These are phyloP conservation scores for Seminavis robusta DNA, from an alignment of 108 stramenopile species.

Conservation along the genomic window DNA sequence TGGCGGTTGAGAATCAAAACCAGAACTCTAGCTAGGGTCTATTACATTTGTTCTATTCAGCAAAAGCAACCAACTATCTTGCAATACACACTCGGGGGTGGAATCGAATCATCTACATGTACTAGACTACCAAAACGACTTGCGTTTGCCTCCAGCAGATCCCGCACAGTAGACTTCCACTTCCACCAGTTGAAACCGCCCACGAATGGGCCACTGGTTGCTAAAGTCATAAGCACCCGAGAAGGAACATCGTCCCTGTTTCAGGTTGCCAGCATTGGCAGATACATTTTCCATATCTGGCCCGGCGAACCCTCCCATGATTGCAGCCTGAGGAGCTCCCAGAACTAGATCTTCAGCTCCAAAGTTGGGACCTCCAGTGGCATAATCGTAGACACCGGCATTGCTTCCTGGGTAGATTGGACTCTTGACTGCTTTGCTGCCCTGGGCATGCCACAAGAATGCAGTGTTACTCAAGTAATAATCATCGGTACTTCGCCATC, in stretches of 20 bases:
- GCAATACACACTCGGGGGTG: too few relatives aligned
- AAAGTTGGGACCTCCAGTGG: conserved; percentile 74
- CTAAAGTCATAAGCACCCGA: conserved; percentile 52
- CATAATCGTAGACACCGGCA: conserved; percentile 79
- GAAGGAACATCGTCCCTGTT: conserved; percentile 42
- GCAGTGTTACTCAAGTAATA: conserved; percentile 62
- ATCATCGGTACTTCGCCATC: conserved; percentile 77
- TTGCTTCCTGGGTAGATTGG: conserved; percentile 57
- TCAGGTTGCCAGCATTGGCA: conserved; percentile 53
- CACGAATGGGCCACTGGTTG: conserved; percentile 63
- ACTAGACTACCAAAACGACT: too few relatives aligned
- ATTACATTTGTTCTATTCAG: too few relatives aligned
- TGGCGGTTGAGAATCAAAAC: too few relatives aligned
- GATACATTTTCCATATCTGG: conserved; percentile 66
- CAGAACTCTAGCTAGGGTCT: too few relatives aligned
- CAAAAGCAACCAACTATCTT: too few relatives aligned
- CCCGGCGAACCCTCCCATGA: conserved; percentile 84
- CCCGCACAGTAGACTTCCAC: conserved; percentile 82
- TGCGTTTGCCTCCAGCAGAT: too few relatives aligned
- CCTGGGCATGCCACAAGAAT: conserved; percentile 63
- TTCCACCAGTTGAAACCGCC: conserved; percentile 48
- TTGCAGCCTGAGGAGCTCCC: conserved; percentile 63
- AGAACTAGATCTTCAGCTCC: conserved; percentile 69
- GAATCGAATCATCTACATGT: too few relatives aligned
- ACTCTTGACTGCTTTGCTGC: conserved; percentile 25